Evolutionary conservation across 371 early-diverging fungal genomes (phyloP), one percentile per base, ranked within the genome.

Genomic region (Nematocida sp.): DNA sequence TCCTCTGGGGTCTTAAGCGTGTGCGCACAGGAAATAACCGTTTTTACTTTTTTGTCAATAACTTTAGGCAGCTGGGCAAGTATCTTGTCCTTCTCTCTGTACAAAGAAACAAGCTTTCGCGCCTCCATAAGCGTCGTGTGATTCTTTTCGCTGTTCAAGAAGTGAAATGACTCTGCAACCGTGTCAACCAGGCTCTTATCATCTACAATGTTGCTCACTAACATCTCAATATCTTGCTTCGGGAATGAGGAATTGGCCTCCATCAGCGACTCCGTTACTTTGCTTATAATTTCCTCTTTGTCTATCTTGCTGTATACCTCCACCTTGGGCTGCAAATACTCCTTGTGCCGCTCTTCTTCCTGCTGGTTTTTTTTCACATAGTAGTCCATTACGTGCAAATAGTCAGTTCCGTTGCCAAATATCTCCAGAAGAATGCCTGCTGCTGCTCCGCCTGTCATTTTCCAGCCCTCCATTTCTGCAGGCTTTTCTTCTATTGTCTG

Each of bases 381-480:
- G 46, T 50, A 25, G 23, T 75, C 76, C 18, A 75, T 7, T 15
- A 54, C 54, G 23, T 67, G n/a, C n/a, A 47, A 13, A 33, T 75
- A 75, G 58, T 75, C 76, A n/a, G 76, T 66, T 40, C 76, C 76
- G 58, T 75, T 69, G 54, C 76, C 76, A 47, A 75, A 75, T n/a
- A 75, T 75, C 33, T 75, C 69, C n/a, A 25, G 47, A 25, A 75
- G 69, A 5, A 69, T 45, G 4, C 76, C 76, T 45, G 76, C 76
- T 39, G 33, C 18, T 15, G 60, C 76, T 52, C 72, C 55, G 1
- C 76, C 69, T 39, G 33, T 46, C 20, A 75, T 40, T 55, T 69
- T 42, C 76, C 76, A 75, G 23, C 13, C 9, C 9, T 55, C 42
- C 7, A n/a, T 57, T 50, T 69, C 76, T 55, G 69, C 70, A 20